A percentile compares a stretch with the other conserved stretches of the same genome.
Evolutionary conservation across 2,329 filamentous ascomycete genomes (phyloP).

Genomic region (Fusarium sp.): DNA sequence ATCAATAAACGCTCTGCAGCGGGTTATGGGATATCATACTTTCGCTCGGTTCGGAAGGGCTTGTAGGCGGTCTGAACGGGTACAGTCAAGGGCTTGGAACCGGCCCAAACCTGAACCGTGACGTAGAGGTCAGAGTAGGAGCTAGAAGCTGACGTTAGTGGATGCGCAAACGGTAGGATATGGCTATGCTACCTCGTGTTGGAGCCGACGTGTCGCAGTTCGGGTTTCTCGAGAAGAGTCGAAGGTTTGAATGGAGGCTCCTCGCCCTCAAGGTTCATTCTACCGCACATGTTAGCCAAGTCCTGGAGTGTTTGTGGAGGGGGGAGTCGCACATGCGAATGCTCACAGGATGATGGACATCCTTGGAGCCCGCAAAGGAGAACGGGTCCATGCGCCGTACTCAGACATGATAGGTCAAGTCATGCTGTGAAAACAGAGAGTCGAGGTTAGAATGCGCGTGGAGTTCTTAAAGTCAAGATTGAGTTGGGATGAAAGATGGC

Average conservation of each 20-base stretch:
- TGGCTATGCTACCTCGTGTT: constrained; percentile 72
- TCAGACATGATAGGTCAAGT: constrained; percentile 52
- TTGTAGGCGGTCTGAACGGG: constrained; percentile 94
- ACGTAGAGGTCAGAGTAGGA: constrained; percentile 90
- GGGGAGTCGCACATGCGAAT: constrained; percentile 67
- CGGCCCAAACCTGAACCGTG: constrained; percentile 93
- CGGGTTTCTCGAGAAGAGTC: constrained; percentile 80
- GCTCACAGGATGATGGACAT: constrained; percentile 79
- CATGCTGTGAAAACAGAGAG: constrained; percentile 32
- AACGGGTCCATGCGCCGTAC: constrained; percentile 85
- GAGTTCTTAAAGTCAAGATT: background rate
- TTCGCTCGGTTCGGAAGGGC: constrained; percentile 81
- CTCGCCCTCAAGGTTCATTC: constrained; percentile 62
- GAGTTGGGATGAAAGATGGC: constrained; percentile 15
- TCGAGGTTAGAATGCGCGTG: background rate
- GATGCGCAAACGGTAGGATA: background rate
- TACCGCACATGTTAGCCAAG: constrained; percentile 43
- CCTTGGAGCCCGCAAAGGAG: constrained; percentile 91
- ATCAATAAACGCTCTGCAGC: constrained; percentile 17
- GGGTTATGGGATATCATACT: constrained; percentile 53
- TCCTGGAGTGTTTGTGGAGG: background rate
- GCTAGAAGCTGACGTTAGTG: constrained; percentile 57
- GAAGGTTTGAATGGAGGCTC: constrained; percentile 64
- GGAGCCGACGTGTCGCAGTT: constrained; percentile 88
- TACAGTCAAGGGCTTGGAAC: constrained; percentile 93